Evolutionary conservation across 495 filamentous ascomycete species (phyloP).

Genomic region (Penicillium flavigenum): DNA sequence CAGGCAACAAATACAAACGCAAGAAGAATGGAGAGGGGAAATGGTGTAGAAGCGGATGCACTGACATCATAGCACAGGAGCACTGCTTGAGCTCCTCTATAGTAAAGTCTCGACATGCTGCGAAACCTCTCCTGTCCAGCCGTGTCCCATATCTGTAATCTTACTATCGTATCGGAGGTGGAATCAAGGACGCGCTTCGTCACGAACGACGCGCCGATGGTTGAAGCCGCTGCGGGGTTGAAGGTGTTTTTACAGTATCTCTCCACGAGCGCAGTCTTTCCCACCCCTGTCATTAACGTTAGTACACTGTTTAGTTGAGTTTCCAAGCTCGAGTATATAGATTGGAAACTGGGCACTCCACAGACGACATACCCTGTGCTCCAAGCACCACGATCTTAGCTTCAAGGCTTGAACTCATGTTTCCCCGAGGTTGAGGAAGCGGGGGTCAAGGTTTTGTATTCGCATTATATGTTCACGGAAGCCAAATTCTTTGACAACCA

Average conservation of each 20-base stretch:
- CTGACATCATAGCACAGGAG: constrained; percentile 80
- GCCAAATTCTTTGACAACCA: background rate
- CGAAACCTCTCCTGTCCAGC: constrained; percentile 96
- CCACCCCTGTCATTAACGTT: constrained; percentile 61
- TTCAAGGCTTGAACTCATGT: constrained; percentile 75
- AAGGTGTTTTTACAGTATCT: constrained; percentile 83
- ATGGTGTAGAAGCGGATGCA: background rate
- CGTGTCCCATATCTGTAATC: constrained; percentile 91
- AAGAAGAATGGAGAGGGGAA: background rate
- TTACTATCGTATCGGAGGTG: constrained; percentile 73
- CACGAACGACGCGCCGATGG: constrained; percentile 90
- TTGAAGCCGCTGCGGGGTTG: constrained; percentile 67
- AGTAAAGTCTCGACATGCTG: constrained; percentile 89
- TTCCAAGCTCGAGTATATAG: too few relatives aligned
- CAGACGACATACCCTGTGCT: constrained; percentile 58
- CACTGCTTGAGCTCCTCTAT: constrained; percentile 90
- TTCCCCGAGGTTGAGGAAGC: constrained; percentile 33
- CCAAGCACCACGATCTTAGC: constrained; percentile 92
- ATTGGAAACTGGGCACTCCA: background rate
- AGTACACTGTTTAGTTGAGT: constrained; percentile 4
- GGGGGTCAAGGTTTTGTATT: constrained; percentile 30
- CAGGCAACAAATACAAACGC: background rate
- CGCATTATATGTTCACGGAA: constrained; percentile 28
- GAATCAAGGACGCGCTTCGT: constrained; percentile 89
- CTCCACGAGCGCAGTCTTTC: constrained; percentile 89